These are phyloP conservation scores for Suhomyces bokatorum DNA, from an alignment of 1,139 yeast species.

Conservation along the genomic window DNA sequence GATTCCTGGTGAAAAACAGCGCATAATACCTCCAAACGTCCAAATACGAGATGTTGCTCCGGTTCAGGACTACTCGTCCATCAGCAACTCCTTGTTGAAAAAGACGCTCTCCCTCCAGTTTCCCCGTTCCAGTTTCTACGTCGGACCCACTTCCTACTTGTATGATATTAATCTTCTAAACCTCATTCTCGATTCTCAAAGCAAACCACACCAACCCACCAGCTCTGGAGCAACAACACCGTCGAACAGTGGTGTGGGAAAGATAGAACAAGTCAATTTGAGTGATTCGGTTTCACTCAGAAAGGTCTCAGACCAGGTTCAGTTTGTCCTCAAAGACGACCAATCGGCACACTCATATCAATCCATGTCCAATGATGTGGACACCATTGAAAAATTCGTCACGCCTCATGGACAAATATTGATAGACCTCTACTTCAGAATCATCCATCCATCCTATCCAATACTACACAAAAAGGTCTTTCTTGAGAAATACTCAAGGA, in stretches of 20 bases:
- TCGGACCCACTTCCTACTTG: slow-evolving; percentile 69
- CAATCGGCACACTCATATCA: slow-evolving; percentile 64
- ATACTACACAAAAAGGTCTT: slow-evolving; percentile 75
- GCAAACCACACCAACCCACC: slow-evolving; percentile 15
- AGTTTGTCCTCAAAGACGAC: slow-evolving; percentile 70
- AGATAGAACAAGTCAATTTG: slow-evolving; percentile 66
- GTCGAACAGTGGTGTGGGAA: slow-evolving; percentile 16
- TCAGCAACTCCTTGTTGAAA: slow-evolving; percentile 48
- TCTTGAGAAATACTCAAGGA: slow-evolving; percentile 70
- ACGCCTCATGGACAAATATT: slow-evolving; percentile 77
- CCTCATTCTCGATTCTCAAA: slow-evolving; percentile 48
- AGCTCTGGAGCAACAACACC: slow-evolving; percentile 5
- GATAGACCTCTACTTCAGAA: slow-evolving; percentile 68
- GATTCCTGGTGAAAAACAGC: slow-evolving; percentile 9
- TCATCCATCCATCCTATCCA: slow-evolving; percentile 80
- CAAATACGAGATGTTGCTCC: slow-evolving; percentile 56
- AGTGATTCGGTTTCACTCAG: slow-evolving; percentile 59
- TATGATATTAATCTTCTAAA: slow-evolving; percentile 62
- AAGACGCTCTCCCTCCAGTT: slow-evolving; percentile 56
- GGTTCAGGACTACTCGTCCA: slow-evolving; percentile 54
- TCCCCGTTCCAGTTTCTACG: slow-evolving; percentile 74
- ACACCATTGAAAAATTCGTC: slow-evolving; percentile 67
- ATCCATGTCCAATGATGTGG: slow-evolving; percentile 66
- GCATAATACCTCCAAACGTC: slow-evolving; percentile 49
- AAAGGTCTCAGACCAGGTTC: slow-evolving; percentile 64